A percentile compares a stretch with the other conserved stretches of the same genome.
These are phyloP conservation scores for Sporothrix globosa DNA, from an alignment of 2,329 filamentous ascomycete species.

Conservation along the genomic window DNA sequence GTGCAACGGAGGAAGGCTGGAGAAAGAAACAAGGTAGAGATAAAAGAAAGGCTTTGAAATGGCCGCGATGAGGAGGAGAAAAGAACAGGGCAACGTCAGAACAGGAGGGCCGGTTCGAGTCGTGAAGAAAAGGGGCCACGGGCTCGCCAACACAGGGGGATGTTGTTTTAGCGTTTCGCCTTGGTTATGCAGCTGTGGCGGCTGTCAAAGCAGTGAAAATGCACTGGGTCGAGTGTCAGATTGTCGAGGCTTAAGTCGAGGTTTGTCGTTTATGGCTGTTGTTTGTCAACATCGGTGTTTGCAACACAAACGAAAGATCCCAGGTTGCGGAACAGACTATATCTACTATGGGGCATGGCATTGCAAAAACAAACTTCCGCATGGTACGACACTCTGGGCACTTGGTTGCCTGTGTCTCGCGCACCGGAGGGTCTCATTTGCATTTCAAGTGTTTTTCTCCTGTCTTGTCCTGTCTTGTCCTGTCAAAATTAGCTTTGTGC, in stretches of 20 bases:
- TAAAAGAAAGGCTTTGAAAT: not conserved
- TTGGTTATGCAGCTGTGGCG: slow-evolving; percentile 17
- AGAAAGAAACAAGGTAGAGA: slow-evolving; percentile 38
- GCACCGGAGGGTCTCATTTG: slow-evolving; percentile 10
- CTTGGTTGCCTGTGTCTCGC: not conserved
- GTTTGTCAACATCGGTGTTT: slow-evolving; percentile 5
- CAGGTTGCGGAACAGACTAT: slow-evolving; percentile 15
- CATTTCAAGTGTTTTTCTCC: not conserved
- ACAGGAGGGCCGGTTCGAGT: not conserved
- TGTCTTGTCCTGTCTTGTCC: not conserved
- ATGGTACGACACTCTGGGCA: not conserved
- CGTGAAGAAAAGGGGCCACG: not conserved
- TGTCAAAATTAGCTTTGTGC: slow-evolving; percentile 6
- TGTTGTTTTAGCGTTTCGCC: slow-evolving; percentile 9
- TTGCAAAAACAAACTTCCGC: not conserved
- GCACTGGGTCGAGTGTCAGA: slow-evolving; percentile 12
- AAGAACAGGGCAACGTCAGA: slow-evolving; percentile 1
- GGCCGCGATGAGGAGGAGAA: not conserved
- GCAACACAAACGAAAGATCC: not conserved
- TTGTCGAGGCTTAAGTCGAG: slow-evolving; percentile 12
- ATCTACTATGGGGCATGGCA: slow-evolving; percentile 18
- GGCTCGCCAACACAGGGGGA: slow-evolving; percentile 4
- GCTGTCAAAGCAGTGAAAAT: slow-evolving; percentile 23
- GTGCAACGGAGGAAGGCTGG: slow-evolving; percentile 27
- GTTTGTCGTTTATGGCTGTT: not conserved